phyloP scores from a whole-genome alignment of 202 grass and related monocot genomes.

The Panicum hallii region DNA sequence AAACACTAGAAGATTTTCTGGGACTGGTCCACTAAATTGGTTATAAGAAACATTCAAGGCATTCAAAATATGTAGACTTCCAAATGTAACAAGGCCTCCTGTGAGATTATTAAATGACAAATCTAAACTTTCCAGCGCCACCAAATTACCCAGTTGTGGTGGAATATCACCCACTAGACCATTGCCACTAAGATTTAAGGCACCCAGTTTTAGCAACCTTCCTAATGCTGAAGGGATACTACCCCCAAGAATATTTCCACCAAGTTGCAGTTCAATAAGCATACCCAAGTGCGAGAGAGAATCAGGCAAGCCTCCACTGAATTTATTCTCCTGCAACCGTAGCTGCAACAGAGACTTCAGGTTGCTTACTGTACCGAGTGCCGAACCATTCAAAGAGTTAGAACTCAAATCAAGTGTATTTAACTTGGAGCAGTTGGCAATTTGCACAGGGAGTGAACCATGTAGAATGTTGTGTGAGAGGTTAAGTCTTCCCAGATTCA shows the following conservation, averaged over 20 bases:
- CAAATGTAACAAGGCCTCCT: conserved; percentile 53
- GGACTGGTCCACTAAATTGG: conserved; percentile 67
- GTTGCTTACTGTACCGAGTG: conserved; percentile 50
- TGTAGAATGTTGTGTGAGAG: conserved; percentile 66
- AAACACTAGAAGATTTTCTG: conserved; percentile 65
- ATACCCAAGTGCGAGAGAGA: conserved; percentile 50
- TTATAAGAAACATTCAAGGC: conserved; percentile 79
- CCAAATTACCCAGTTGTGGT: conserved; percentile 54
- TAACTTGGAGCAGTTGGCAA: conserved; percentile 62
- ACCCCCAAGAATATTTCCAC: conserved; percentile 72
- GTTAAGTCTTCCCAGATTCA: conserved; percentile 53
- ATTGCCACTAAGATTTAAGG: conserved; percentile 78
- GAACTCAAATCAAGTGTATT: conserved; percentile 76
- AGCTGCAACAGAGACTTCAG: conserved; percentile 56
- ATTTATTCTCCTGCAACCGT: conserved; percentile 70
- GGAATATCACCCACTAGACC: conserved; percentile 65
- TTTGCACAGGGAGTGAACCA: conserved; percentile 58
- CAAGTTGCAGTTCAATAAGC: conserved; percentile 77
- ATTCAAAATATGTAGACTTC: conserved; percentile 50
- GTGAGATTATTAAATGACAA: conserved; percentile 80
- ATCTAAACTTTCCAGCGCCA: conserved; percentile 67
- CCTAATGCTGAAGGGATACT: conserved; percentile 71
- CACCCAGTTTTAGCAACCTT: conserved; percentile 50
- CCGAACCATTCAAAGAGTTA: conserved; percentile 71
- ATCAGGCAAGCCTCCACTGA: conserved; percentile 70